phyloP scores from a whole-genome alignment of 2,329 filamentous ascomycete species.

The Scedosporium dehoogii region DNA sequence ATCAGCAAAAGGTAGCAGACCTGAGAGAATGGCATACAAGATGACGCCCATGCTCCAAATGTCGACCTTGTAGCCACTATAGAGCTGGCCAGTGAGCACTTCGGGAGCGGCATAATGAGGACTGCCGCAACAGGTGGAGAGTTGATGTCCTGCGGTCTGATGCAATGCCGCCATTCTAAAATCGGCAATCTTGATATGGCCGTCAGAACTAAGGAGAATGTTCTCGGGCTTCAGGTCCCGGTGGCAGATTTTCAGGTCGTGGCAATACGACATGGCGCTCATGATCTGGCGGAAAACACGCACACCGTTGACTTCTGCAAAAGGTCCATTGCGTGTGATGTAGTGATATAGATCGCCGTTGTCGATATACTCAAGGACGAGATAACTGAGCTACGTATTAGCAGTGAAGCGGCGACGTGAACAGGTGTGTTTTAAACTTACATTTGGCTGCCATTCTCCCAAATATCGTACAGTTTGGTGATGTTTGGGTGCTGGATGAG shows the following conservation, averaged over 20 bases:
- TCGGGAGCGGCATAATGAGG: conserved; percentile 96
- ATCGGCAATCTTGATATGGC: conserved; percentile 86
- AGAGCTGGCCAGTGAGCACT: conserved; percentile 65
- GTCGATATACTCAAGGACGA: conserved; percentile 88
- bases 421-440: conserved; percentile 34
- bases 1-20: conserved; percentile 73
- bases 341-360: conserved; percentile 74
- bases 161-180: conserved; percentile 94
- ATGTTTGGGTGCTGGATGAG: conserved; percentile 92
- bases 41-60: conserved; percentile 94
- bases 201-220: conserved; percentile 68
- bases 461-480: conserved; percentile 89
- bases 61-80: conserved; percentile 78
- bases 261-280: conserved; percentile 83
- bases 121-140: conserved; percentile 88
- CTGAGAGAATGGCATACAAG: conserved; percentile 77
- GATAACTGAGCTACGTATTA: conserved; percentile 51
- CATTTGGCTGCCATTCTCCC: conserved; percentile 95
- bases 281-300: conserved; percentile 90
- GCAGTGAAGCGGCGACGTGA: not conserved
- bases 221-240: conserved; percentile 96
- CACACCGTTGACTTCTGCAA: conserved; percentile 71
- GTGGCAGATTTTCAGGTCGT: conserved; percentile 91
- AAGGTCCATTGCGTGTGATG: conserved; percentile 62
- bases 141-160: conserved; percentile 66